These are phyloP conservation scores for Fusarium protoensiforme DNA, from an alignment of 2,329 filamentous ascomycete species.

Conservation along the genomic window DNA sequence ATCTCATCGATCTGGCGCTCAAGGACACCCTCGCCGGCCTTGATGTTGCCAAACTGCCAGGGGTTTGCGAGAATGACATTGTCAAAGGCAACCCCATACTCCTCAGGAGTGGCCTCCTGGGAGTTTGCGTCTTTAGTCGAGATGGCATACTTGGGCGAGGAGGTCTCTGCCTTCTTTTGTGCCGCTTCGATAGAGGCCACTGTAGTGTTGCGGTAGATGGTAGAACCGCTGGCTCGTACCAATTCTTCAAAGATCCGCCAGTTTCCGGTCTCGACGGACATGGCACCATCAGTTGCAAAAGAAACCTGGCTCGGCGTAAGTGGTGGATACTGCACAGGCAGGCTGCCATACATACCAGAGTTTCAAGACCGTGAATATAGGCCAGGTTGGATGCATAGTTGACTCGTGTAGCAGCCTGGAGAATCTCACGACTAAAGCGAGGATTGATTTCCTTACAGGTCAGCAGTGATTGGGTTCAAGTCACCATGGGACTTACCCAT, in stretches of 20 bases:
- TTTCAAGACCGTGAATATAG: slow-evolving; percentile 88
- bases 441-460: slow-evolving; percentile 62
- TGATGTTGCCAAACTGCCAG: slow-evolving; percentile 81
- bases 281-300: slow-evolving; percentile 87
- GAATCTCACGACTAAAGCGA: slow-evolving; percentile 80
- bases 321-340: not conserved
- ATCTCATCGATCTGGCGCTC: slow-evolving; percentile 78
- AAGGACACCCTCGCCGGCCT: slow-evolving; percentile 71
- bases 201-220: slow-evolving; percentile 72
- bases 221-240: slow-evolving; percentile 72
- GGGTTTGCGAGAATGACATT: slow-evolving; percentile 86
- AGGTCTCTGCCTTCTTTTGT: slow-evolving; percentile 53
- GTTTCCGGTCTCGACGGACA: slow-evolving; percentile 85
- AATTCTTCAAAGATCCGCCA: slow-evolving; percentile 94
- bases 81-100: slow-evolving; percentile 72
- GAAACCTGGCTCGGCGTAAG: slow-evolving; percentile 67
- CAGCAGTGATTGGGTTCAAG: not conserved
- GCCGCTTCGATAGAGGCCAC: slow-evolving; percentile 70
- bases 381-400: slow-evolving; percentile 93
- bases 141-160: slow-evolving; percentile 60
- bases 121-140: slow-evolving; percentile 47
- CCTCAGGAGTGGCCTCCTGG: slow-evolving; percentile 42
- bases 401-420: slow-evolving; percentile 91
- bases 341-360: slow-evolving; percentile 68
- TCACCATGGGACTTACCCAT: slow-evolving; percentile 58